A percentile compares a stretch with the other conserved stretches of the same genome.
phyloP scores from a whole-genome alignment of 441 rosid species.

The Breynia disticha region DNA sequence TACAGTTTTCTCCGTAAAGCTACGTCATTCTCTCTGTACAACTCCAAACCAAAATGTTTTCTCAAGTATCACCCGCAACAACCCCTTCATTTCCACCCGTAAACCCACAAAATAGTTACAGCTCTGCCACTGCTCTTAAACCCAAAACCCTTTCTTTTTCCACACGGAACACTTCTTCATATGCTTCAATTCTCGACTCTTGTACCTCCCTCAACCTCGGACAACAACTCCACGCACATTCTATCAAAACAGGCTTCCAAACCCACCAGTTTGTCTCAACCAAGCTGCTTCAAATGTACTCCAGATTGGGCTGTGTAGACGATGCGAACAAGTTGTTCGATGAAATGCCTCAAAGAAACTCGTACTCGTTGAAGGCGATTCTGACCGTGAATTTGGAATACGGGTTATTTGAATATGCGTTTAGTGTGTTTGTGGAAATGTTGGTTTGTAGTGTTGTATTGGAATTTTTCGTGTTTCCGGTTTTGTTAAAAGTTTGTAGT shows the following conservation, averaged over 20 bases:
- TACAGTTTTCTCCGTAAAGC: background rate
- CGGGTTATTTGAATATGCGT: slow-evolving; percentile 28
- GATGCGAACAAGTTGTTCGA: slow-evolving; percentile 37
- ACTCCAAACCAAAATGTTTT: background rate
- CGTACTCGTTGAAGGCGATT: slow-evolving; percentile 37
- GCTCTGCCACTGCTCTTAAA: too few relatives aligned
- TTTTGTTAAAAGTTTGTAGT: slow-evolving; percentile 33
- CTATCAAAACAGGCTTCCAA: too few relatives aligned
- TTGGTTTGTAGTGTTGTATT: slow-evolving; percentile 22
- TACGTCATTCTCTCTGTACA: background rate
- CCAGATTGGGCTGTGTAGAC: slow-evolving; percentile 22
- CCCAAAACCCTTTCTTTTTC: too few relatives aligned
- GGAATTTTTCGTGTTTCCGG: slow-evolving; percentile 43
- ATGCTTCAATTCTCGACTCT: too few relatives aligned
- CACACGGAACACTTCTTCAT: too few relatives aligned
- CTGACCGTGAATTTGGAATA: slow-evolving; percentile 24
- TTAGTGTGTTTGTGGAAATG: slow-evolving; percentile 21
- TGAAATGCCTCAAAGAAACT: slow-evolving; percentile 34
- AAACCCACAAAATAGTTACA: too few relatives aligned
- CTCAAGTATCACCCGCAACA: background rate
- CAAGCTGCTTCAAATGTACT: slow-evolving; percentile 43
- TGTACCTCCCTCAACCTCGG: too few relatives aligned
- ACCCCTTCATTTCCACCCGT: background rate
- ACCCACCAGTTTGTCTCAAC: too few relatives aligned
- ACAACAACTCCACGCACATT: too few relatives aligned